Conservation (phyloP, 768 basidiomycete genomes). For the Candolleomyces efflorescens region DNA sequence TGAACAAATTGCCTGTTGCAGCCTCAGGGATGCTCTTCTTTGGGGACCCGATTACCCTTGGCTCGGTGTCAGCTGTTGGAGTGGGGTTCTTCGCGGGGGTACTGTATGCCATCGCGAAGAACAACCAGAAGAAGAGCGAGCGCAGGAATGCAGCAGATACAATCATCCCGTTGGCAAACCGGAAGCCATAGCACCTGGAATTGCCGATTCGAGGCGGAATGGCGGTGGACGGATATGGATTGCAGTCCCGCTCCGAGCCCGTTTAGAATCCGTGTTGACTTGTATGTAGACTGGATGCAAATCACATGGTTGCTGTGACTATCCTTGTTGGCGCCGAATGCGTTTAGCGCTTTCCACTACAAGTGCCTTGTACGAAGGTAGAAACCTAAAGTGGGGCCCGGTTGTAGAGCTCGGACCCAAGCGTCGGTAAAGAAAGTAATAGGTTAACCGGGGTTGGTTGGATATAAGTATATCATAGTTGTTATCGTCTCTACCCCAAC, state of each 20-base stretch:
- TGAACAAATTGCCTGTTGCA: slow-evolving; percentile 97
- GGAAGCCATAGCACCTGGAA: slow-evolving; percentile 32
- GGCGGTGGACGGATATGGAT: slow-evolving; percentile 10
- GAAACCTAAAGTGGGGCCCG: too few relatives aligned
- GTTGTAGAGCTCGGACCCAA: too few relatives aligned
- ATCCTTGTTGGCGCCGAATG: too few relatives aligned
- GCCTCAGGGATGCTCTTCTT: slow-evolving; percentile 99
- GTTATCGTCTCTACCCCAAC: too few relatives aligned
- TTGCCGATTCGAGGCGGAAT: slow-evolving; percentile 13
- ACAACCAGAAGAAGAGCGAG: slow-evolving; percentile 82
- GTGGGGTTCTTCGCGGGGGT: slow-evolving; percentile 91
- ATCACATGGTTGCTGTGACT: background rate
- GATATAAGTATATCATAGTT: too few relatives aligned
- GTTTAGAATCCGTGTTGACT: background rate
- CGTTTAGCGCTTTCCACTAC: too few relatives aligned
- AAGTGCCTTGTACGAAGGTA: too few relatives aligned
- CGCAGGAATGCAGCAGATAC: slow-evolving; percentile 43
- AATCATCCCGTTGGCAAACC: slow-evolving; percentile 60
- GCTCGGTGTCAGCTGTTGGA: slow-evolving; percentile 83
- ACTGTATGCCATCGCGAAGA: slow-evolving; percentile 92
- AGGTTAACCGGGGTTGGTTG: too few relatives aligned
- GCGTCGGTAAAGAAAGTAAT: too few relatives aligned
- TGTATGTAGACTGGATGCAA: background rate
- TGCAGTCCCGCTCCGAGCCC: background rate
- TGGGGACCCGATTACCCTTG: slow-evolving; percentile 82